Conservation (phyloP, 2,329 filamentous ascomycete genomes). For the Exserohilum turcica region DNA sequence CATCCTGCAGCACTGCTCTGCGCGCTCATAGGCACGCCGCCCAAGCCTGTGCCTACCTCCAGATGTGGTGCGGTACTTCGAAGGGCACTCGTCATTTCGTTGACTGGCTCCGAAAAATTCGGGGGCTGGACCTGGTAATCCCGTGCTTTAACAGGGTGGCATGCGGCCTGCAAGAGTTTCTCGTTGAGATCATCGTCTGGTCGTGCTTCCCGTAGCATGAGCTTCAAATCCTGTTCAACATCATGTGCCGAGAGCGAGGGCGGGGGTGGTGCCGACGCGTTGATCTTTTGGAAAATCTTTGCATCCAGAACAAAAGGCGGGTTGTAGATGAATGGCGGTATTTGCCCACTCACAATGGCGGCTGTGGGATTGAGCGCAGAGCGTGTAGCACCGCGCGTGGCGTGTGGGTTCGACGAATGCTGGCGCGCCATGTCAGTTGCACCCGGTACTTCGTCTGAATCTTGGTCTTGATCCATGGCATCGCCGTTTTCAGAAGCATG, state of each 20-base stretch:
- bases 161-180: conserved; percentile 44
- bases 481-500: conserved; percentile 43
- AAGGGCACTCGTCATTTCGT: conserved; percentile 42
- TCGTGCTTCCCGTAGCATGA: conserved; percentile 51
- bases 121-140: conserved; percentile 46
- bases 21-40: conserved; percentile 49
- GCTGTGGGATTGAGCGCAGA: conserved; percentile 61
- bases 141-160: conserved; percentile 40
- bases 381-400: conserved; percentile 57
- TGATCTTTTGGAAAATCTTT: conserved; percentile 53
- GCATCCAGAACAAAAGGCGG: conserved; percentile 52
- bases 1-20: conserved; percentile 47
- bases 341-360: conserved; percentile 48
- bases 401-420: conserved; percentile 62
- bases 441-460: conserved; percentile 48
- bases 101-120: conserved; percentile 35
- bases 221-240: conserved; percentile 55
- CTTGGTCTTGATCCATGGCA: conserved; percentile 47
- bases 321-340: conserved; percentile 50
- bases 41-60: conserved; percentile 36
- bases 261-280: conserved; percentile 56
- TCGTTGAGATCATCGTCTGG: conserved; percentile 49
- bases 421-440: conserved; percentile 66
- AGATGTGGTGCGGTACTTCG: conserved; percentile 39
- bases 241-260: conserved; percentile 51